Percentiles rank a stretch among this genome's conserved stretches.
Conservation (phyloP, 1,284 basidiomycete genomes). For the Rhodotorula glutinis region DNA sequence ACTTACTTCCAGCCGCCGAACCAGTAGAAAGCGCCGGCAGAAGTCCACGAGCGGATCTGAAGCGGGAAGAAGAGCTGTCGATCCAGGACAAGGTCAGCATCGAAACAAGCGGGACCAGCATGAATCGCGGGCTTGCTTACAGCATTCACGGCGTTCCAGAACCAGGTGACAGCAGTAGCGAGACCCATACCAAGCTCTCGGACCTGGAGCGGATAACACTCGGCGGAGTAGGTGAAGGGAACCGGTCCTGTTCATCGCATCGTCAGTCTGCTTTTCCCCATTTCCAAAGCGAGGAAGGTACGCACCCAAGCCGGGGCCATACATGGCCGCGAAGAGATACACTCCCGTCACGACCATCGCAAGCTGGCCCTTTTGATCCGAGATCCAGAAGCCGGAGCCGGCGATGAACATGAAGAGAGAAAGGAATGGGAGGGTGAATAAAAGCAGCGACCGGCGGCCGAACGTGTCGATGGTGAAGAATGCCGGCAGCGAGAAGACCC, state of each 20-base stretch:
- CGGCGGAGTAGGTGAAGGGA: slow-evolving; percentile 51
- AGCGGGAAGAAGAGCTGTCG: slow-evolving; percentile 4
- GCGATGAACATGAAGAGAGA: slow-evolving; percentile 41
- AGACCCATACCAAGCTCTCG: slow-evolving; percentile 57
- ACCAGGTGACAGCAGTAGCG: slow-evolving; percentile 55
- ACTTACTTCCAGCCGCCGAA: slow-evolving; percentile 17
- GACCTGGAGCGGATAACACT: slow-evolving; percentile 54
- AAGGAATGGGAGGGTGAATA: slow-evolving; percentile 51
- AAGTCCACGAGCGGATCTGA: slow-evolving; percentile 1
- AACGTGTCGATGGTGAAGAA: slow-evolving; percentile 46
- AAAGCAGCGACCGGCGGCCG: slow-evolving; percentile 46
- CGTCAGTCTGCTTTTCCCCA: no score
- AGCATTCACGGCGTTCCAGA: slow-evolving; percentile 23
- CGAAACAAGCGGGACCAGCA: no score
- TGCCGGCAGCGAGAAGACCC: slow-evolving; percentile 43
- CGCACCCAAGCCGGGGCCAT: slow-evolving; percentile 39
- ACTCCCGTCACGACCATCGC: slow-evolving; percentile 22
- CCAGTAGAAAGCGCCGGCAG: slow-evolving; percentile 44
- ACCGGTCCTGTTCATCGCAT: slow-evolving; percentile 47
- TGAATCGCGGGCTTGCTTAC: no score
- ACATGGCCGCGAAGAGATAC: slow-evolving; percentile 32
- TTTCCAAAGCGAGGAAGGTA: no score
- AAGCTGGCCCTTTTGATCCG: slow-evolving; percentile 12
- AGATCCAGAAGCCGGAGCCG: slow-evolving; percentile 36
- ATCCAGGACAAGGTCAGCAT: no score